Conservation (phyloP, 1,284 basidiomycete species). For the Cryptococcus floricola region DNA sequence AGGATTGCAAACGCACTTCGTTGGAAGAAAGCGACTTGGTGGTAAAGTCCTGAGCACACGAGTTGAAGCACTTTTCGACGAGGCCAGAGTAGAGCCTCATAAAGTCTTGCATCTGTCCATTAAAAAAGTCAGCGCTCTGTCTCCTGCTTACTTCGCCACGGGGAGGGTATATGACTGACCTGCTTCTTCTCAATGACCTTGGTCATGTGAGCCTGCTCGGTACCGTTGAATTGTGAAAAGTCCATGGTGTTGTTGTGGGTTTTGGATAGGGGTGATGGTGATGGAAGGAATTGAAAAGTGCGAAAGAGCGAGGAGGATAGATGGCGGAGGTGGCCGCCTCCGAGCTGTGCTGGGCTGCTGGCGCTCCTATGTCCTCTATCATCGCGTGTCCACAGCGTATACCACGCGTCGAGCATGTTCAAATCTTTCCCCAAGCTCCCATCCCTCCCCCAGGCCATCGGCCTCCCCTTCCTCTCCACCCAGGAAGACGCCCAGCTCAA, state of each 20-base stretch:
- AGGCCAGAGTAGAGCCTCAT: conserved; percentile 92
- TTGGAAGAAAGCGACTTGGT: conserved; percentile 87
- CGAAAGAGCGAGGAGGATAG: background rate
- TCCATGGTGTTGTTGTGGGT: conserved; percentile 59
- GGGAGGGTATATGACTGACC: conserved; percentile 52
- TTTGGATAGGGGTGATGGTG: background rate
- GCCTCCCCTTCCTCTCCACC: conserved; percentile 46
- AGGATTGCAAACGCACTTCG: conserved; percentile 63
- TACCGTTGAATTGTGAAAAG: conserved; percentile 74
- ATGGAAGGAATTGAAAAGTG: background rate
- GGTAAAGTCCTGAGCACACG: conserved; percentile 95
- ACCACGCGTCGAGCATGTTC: conserved; percentile 23
- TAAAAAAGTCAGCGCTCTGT: background rate
- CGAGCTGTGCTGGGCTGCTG: too few relatives aligned
- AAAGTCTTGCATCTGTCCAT: conserved; percentile 93
- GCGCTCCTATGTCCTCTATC: background rate
- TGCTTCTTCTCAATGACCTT: conserved; percentile 88
- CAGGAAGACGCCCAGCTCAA: conserved; percentile 82
- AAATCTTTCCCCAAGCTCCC: conserved; percentile 42
- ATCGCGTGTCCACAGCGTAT: background rate
- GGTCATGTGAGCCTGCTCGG: conserved; percentile 86
- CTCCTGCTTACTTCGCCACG: background rate
- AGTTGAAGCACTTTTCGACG: conserved; percentile 91
- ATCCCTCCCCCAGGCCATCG: conserved; percentile 46
- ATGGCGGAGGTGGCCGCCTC: background rate